Evolutionary conservation across 75 land plant species (phyloP), one percentile per base, ranked within the genome.

Genomic region (Adiantum capillusveneris): DNA sequence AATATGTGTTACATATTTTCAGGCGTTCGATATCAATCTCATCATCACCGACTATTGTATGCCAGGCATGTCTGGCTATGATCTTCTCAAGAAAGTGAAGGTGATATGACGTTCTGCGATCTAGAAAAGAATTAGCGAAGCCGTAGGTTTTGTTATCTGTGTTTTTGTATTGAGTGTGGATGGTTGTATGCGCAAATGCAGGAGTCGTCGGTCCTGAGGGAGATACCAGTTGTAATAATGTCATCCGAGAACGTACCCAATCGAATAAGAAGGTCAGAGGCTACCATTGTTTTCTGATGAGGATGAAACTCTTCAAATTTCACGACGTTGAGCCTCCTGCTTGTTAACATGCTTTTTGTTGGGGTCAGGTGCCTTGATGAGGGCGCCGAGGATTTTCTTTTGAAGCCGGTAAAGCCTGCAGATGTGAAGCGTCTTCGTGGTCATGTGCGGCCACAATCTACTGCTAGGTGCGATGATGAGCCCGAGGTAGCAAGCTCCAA

Each of bases 191-290:
- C 42, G 45, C 13, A 2, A 11, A 28, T 58, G 2, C 68, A 72
- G 79, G 71, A 67, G 50, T 66, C 66, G 1, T 42, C 56, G 9
- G 36, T 22, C 6, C 29, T 74, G 24, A 74, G 59, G 52, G 69
- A 65, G 37, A 74, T 74, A 0, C 81, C 78, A 0, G 81, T 79
- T 18, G 81, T 79, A 44, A 44, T 79, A 27, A 70, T 79, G 81
- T 79, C 81, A 11, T 79, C 81, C 6, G 81, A 79, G 24, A 74
- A 79, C 36, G 74, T 69, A 24, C 61, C 62, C 1, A 44, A 57
- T 29, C 48, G 74, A 29, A 79, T 70, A 36, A 44, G 36, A 45
- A 74, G 79, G 79, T 73, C 19, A 51, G 39, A 30, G 37, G 37
- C 3, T 34, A 34, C 9, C 37, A 5, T 34, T 34, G 37, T 34